These are phyloP conservation scores for Meripilus lineatus DNA, from an alignment of 1,284 basidiomycete genomes.

Conservation along the genomic window DNA sequence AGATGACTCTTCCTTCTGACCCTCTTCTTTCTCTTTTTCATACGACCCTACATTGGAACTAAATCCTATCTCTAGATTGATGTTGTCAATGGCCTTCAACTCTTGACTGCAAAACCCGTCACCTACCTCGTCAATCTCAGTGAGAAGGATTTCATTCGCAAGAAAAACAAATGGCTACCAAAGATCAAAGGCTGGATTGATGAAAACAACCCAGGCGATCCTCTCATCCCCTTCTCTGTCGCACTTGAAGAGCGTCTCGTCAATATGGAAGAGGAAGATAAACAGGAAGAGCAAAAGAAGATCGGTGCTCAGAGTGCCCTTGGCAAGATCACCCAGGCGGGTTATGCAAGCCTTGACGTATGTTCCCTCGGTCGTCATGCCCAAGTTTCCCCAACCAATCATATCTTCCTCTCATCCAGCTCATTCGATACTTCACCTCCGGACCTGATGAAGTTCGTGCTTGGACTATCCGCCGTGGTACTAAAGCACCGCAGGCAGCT, in stretches of 20 bases:
- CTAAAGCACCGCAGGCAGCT: slow-evolving; percentile 95
- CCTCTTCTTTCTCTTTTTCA: slow-evolving; percentile 7
- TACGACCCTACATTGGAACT: neutral
- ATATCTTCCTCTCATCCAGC: slow-evolving; percentile 31
- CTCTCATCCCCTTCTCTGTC: slow-evolving; percentile 96
- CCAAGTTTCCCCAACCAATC: neutral
- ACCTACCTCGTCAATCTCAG: slow-evolving; percentile 98
- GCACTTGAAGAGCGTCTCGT: slow-evolving; percentile 91
- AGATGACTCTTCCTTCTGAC: slow-evolving; percentile 51
- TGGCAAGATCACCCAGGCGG: slow-evolving; percentile 90
- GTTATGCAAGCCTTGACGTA: slow-evolving; percentile 82
- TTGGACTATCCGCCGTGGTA: slow-evolving; percentile 94
- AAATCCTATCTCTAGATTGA: slow-evolving; percentile 65
- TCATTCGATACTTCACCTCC: slow-evolving; percentile 96
- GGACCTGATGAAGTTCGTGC: slow-evolving; percentile 96
- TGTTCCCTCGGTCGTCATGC: slow-evolving; percentile 20
- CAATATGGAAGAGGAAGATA: slow-evolving; percentile 64
- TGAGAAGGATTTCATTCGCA: slow-evolving; percentile 92
- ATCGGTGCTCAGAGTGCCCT: slow-evolving; percentile 70
- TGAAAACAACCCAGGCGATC: slow-evolving; percentile 93
- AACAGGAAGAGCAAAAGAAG: slow-evolving; percentile 72
- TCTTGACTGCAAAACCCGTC: slow-evolving; percentile 96
- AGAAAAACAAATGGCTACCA: slow-evolving; percentile 99
- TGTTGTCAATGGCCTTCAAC: slow-evolving; percentile 87
- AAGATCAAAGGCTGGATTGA: slow-evolving; percentile 99